A percentile compares a stretch with the other conserved stretches of the same genome.
These are phyloP conservation scores for Theileria parva DNA, from an alignment of 169 alveolate genomes.

Conservation along the genomic window DNA sequence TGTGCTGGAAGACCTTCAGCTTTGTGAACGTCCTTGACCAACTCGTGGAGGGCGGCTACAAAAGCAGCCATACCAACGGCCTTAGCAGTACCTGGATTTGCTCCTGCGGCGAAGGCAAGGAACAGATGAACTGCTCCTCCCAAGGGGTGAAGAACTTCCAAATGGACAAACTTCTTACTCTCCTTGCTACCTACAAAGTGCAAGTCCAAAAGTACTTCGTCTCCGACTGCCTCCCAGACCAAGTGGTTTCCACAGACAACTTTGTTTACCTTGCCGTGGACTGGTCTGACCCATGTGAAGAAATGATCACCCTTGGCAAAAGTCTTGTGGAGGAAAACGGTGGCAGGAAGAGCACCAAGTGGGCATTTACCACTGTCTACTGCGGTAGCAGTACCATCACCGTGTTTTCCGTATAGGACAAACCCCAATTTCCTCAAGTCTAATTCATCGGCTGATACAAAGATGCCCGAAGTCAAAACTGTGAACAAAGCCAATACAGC, in stretches of 20 bases:
- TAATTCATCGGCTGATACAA: neutral
- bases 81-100: neutral
- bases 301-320: neutral
- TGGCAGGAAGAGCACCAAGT: neutral
- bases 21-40: neutral
- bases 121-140: neutral
- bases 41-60: neutral
- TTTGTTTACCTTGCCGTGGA: neutral
- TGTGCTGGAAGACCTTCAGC: neutral
- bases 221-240: neutral
- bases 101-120: neutral
- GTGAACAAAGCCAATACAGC: neutral
- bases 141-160: neutral
- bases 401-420: neutral
- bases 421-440: neutral
- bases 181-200: neutral
- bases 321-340: neutral
- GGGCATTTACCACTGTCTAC: neutral
- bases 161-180: neutral
- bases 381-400: neutral
- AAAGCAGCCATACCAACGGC: neutral
- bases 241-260: neutral
- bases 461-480: neutral
- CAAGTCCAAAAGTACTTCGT: neutral
- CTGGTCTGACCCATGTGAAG: constrained; percentile 11